Percentiles rank a stretch among this genome's conserved stretches.
Evolutionary conservation across 768 basidiomycete genomes (phyloP).

Genomic region (Lepiota brunneoincarnata): DNA sequence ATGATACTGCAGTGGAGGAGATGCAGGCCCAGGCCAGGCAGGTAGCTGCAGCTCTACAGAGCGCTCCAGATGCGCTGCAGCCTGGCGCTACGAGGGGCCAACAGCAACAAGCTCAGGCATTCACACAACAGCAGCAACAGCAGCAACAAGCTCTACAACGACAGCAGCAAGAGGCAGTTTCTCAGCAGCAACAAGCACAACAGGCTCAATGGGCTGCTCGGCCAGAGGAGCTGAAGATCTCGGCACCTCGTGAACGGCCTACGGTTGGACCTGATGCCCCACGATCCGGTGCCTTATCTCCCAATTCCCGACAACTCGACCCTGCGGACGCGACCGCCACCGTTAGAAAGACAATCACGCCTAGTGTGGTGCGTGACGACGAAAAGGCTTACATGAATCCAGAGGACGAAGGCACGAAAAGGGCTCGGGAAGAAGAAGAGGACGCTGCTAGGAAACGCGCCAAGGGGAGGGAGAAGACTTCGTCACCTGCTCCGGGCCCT

Average conservation of each 20-base stretch:
- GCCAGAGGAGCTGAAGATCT: conserved; percentile 35
- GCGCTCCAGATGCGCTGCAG: conserved; percentile 32
- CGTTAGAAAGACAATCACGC: conserved; percentile 74
- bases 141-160: conserved; percentile 24
- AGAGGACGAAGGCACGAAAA: conserved; percentile 41
- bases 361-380: conserved; percentile 65
- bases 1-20: conserved; percentile 60
- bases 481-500: conserved; percentile 21
- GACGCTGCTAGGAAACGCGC: conserved; percentile 38
- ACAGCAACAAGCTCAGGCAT: conserved; percentile 23
- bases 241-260: conserved; percentile 49
- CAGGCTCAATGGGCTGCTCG: conserved; percentile 29
- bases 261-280: conserved; percentile 14
- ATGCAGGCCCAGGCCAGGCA: conserved; percentile 27
- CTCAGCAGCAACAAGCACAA: conserved; percentile 30
- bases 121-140: conserved; percentile 21
- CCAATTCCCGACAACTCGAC: conserved; percentile 41
- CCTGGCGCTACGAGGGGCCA: conserved; percentile 31
- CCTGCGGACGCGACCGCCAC: conserved; percentile 72
- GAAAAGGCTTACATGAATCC: conserved; percentile 19
- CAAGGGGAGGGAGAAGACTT: conserved; percentile 48
- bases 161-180: conserved; percentile 27
- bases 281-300: conserved; percentile 13
- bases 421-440: conserved; percentile 43
- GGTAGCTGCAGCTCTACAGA: neutral